Evolutionary conservation across 306 rosid species (phyloP), one percentile per base, ranked within the genome.

Genomic region (Cicer cuneatum): DNA sequence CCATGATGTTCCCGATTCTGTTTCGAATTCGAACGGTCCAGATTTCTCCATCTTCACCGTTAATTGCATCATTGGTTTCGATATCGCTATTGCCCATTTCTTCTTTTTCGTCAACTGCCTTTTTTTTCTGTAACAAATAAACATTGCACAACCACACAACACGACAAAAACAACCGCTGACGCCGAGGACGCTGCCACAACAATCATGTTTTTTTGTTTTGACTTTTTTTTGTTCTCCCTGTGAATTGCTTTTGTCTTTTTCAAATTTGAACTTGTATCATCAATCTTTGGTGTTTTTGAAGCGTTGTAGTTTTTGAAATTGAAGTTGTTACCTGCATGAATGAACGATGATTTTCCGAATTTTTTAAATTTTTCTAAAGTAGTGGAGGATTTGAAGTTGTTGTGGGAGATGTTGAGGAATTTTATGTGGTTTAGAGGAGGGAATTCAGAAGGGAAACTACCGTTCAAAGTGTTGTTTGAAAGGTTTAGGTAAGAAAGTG

Each of bases 11-110:
- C 99, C 99, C 1, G 99, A 94, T 72, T 90, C 97, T 0, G 97
- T 94, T 74, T 89, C 99, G 66, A 94, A 94, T 0, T 84, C 83
- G 78, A 94, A 94, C 56, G 99, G 97, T 7, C 99, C 99, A 0
- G 96, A 92, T 83, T 86, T 91, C 75, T 91, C 98, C 75, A 85
- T 48, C 85, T 85, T 87, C 52, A 88, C 56, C 47, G 74, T 79
- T 85, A 68, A 3, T 56, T 85, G 87, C 48, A 83, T 85, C 56
- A 83, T 80, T 12, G 99, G 97, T 54, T 82, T 90, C 3, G 99
- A 94, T n/a, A 94, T 90, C 3, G 99, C 92, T 14, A 94, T 94
- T 35, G 96, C 96, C 99, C 99, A 92, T 57, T 89, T 92, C 85
- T 66, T 90, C 77, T 72, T 90, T 21, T 58, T 86, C 7, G 82